Evolutionary conservation across 768 basidiomycete species (phyloP).

Genomic region (Inosperma sp.): DNA sequence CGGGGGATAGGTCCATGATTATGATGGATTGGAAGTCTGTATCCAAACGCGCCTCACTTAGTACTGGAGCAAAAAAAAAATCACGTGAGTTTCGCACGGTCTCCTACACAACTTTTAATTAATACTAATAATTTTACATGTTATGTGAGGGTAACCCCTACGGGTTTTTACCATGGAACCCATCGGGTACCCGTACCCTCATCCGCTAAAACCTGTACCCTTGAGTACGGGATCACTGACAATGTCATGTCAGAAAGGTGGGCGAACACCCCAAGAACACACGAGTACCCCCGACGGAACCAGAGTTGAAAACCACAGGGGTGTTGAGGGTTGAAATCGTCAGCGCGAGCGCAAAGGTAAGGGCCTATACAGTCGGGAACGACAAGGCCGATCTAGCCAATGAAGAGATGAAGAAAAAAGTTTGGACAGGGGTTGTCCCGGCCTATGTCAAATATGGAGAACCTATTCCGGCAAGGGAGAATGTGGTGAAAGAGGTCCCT

Average conservation of each 20-base stretch:
- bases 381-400: constrained; percentile 22
- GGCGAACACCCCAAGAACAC: too few species aligned
- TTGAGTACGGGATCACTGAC: constrained; percentile 21
- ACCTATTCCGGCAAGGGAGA: constrained; percentile 19
- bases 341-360: constrained; percentile 27
- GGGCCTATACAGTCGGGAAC: constrained; percentile 19
- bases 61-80: too few species aligned
- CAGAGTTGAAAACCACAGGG: constrained; percentile 22
- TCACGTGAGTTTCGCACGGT: too few species aligned
- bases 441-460: constrained; percentile 15
- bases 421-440: constrained; percentile 26
- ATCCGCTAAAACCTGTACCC: too few species aligned
- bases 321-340: constrained; percentile 27
- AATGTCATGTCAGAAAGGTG: constrained; percentile 22
- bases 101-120: too few species aligned
- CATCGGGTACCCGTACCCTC: too few species aligned
- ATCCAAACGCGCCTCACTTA: too few species aligned
- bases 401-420: constrained; percentile 14
- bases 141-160: too few species aligned
- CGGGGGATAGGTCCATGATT: too few species aligned
- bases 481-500: constrained; percentile 15
- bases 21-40: too few species aligned
- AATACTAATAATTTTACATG: too few species aligned
- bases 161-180: too few species aligned
- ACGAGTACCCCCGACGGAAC: constrained; percentile 24